Conservation (phyloP, 352 stramenopile species). For the Globisporangium nunn region DNA sequence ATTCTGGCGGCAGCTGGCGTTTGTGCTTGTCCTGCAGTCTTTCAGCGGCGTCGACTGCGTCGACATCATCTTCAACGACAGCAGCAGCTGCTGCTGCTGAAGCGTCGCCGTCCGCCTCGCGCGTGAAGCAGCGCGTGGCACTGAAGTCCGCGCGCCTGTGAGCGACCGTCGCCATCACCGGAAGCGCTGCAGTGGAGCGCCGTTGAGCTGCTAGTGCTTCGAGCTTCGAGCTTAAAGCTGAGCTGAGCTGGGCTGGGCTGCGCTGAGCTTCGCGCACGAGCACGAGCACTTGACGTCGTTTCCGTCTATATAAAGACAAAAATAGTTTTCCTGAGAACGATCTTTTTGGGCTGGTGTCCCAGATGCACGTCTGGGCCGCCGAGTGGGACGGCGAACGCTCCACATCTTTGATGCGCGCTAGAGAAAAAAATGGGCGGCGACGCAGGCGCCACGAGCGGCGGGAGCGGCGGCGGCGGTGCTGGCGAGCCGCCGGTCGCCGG, state of each 20-base stretch:
- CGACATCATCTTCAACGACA: background rate
- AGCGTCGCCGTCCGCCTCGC: background rate
- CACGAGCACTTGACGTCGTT: too few relatives aligned
- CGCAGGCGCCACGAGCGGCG: slow-evolving; percentile 16
- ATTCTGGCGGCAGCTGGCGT: background rate
- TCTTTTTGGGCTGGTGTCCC: background rate
- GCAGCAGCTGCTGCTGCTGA: background rate
- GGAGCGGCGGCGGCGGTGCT: slow-evolving; percentile 1
- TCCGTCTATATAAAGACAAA: too few relatives aligned
- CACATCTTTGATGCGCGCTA: background rate
- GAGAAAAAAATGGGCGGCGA: slow-evolving; percentile 6
- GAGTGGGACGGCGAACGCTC: background rate
- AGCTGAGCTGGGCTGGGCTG: too few relatives aligned
- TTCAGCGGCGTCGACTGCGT: slow-evolving; percentile 1
- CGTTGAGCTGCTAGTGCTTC: too few relatives aligned
- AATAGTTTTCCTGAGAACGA: background rate
- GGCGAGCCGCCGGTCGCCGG: slow-evolving; percentile 3
- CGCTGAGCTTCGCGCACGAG: too few relatives aligned
- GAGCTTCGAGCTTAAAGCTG: too few relatives aligned
- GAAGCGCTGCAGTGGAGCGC: background rate
- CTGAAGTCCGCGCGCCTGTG: slow-evolving; percentile 9
- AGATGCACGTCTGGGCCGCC: background rate
- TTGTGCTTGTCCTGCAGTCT: background rate
- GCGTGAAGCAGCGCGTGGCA: slow-evolving; percentile 12
- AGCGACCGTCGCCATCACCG: background rate